Conservation (phyloP, 495 filamentous ascomycete genomes). For the Penicillium chermesinum region DNA sequence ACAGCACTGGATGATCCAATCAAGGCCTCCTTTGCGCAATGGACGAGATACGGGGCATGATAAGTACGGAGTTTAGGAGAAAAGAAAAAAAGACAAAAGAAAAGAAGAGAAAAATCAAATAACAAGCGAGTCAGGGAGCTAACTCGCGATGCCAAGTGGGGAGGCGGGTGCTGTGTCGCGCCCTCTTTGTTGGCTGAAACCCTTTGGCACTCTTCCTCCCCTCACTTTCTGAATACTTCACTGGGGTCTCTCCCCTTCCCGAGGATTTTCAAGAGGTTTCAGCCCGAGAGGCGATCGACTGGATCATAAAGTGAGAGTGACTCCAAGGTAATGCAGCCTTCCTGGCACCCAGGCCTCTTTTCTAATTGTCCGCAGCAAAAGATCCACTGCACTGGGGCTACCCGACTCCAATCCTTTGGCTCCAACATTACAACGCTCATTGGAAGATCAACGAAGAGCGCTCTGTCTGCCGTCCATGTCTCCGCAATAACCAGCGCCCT, state of each 20-base stretch:
- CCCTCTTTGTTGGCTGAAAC: slow-evolving; percentile 8
- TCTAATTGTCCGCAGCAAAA: no score
- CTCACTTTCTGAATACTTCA: slow-evolving; percentile 10
- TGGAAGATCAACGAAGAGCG: not conserved
- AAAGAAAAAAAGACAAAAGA: not conserved
- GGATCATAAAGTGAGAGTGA: no score
- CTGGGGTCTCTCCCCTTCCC: not conserved
- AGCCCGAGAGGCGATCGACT: not conserved
- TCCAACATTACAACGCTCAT: not conserved
- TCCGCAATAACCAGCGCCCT: slow-evolving; percentile 3
- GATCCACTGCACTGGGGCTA: slow-evolving; percentile 10
- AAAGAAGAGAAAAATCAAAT: not conserved
- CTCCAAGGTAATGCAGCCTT: no score
- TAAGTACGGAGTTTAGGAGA: not conserved
- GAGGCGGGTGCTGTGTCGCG: not conserved
- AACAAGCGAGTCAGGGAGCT: slow-evolving; percentile 1
- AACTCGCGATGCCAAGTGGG: slow-evolving; percentile 8
- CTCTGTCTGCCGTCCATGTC: slow-evolving; percentile 4
- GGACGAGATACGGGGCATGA: not conserved
- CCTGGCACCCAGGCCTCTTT: no score
- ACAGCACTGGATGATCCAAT: not conserved
- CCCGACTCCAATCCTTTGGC: slow-evolving; percentile 6
- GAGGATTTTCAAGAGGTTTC: not conserved
- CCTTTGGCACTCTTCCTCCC: slow-evolving; percentile 1
- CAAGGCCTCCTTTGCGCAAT: not conserved